Evolutionary conservation across 768 basidiomycete genomes (phyloP), one percentile per base, ranked within the genome.

Genomic region (Macrocybe gigantea): DNA sequence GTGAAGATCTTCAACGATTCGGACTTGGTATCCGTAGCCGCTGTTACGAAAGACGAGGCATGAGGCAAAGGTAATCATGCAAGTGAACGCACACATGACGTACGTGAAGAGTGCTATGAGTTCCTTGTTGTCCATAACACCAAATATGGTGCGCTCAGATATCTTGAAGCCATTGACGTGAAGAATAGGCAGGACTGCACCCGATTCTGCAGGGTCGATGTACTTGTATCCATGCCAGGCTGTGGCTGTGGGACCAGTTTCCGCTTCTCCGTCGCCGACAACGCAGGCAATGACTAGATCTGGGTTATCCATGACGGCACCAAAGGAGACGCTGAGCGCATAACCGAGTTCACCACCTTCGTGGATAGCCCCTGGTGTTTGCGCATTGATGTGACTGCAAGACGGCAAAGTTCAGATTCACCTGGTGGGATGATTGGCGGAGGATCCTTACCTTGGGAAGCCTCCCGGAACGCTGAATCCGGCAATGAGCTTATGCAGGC

Each of bases 291-390:
- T 80, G 56, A 94, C 77, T 12, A 92, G 80, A 59, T 93, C 75
- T 6, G 91, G 92, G 53, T 89, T 85, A 62, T 96, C 93, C 88
- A 95, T 92, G 55, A 89, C 82, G 22, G 88, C 83, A 33, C 93
- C 93, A 58, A 89, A 94, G 1, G 89, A 76, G 7, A 91, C 91
- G 37, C 83, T 77, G 34, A 93, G 79, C 3, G 90, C 90, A 54
- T 94, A 95, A 6, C 93, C 92, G 10, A 94, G 77, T 63, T 94
- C 93, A 30, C 85, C 86, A 46, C 93, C 93, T 66, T 96, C 93
- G 56, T 96, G 93, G 52, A 96, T 94, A 3, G 80, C 75, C 5
- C 93, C 93, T 13, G 92, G 93, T 1, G 89, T 92, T 63, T 89
- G 80, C 0, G 91, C 86, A 49, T 91, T 88, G 54, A 86, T 79